phyloP scores from a whole-genome alignment of 805 yeast species.

The Wickerhamiella allomyrinae region DNA sequence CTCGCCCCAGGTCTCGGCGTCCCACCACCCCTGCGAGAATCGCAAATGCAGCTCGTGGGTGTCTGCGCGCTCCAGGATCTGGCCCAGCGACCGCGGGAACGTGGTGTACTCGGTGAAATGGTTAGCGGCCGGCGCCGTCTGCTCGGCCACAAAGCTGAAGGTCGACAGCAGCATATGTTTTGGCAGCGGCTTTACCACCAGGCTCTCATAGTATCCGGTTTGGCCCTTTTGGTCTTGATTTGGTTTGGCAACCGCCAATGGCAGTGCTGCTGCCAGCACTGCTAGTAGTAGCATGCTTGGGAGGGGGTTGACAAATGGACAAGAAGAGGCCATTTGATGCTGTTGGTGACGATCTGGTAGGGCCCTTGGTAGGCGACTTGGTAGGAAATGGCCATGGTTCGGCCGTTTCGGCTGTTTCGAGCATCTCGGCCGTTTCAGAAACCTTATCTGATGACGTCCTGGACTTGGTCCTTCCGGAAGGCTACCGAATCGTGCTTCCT shows the following conservation, averaged over 20 bases:
- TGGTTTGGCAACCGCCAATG: background rate
- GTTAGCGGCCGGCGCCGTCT: conserved; percentile 2
- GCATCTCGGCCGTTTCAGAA: no score
- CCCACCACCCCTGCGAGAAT: conserved; percentile 94
- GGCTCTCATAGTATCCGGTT: conserved; percentile 38
- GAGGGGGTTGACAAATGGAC: no score
- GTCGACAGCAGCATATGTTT: conserved; percentile 54
- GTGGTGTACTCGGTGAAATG: conserved; percentile 19
- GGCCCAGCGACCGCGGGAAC: conserved; percentile 74
- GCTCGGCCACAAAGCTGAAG: conserved; percentile 39
- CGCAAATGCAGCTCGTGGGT: conserved; percentile 69
- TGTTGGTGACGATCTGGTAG: no score
- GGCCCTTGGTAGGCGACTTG: no score
- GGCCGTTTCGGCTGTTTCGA: no score
- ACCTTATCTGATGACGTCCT: conserved; percentile 35
- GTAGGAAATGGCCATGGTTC: no score
- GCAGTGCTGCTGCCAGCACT: background rate
- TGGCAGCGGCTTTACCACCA: conserved; percentile 58
- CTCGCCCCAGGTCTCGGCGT: conserved; percentile 72
- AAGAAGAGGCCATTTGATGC: no score
- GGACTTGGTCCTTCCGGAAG: conserved; percentile 36
- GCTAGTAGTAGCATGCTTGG: background rate
- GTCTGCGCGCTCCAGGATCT: conserved; percentile 49
- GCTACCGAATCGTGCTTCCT: conserved; percentile 31
- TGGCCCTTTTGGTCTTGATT: background rate